Base-by-base conservation (phyloP, 177 flowering plant genomes). In the Vitis hybrid region DNA sequence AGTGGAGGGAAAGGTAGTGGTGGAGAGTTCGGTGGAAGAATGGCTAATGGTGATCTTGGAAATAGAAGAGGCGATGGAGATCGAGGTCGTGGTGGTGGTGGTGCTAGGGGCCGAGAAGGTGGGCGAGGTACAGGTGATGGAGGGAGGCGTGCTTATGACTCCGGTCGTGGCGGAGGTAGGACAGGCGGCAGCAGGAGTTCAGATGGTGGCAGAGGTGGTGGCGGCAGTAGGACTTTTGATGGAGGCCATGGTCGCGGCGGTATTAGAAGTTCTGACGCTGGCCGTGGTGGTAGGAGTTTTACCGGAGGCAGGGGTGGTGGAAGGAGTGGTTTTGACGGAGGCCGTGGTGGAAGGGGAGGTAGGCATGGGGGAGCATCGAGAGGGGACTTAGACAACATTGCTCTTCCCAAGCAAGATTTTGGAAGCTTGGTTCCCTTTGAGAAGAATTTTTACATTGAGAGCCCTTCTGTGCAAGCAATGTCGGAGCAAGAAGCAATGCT, bases 371-470 rank as follows among this genome's bases (percentile, higher is more conserved):
- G 83, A 31, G 59, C 78, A 64, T 45, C 82, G 0, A 84, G 80
- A 68, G 88, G 79, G 55, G 97, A 90, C 12, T 78, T 96, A 71
- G 85, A 93, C 66, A 79, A 73, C 50, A 78, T 92, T 72, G 50
- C 84, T 64, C 93, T 93, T 61, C 94, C 98, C 1, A 91, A 73
- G 82, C 94, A 85, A 71, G 84, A 90, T 79, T 95, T 95, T 76
- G 81, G 88, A 63, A 77, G 79, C 50, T 75, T 95, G 80, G 91
- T 90, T 3, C 91, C 92, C 10, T 89, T 96, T 71, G 89, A 87
- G 87, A 96, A 96, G 88, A 85, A 86, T 59, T 94, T 96, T 63
- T 96, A 94, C 67, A 64, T 82, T 9, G 99, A 96, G 84, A 79
- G 86, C 66, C 82, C 86, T 57, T 73, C 92, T 2, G 89, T 94